These are phyloP conservation scores for Rhizophagus prolifer DNA, from an alignment of 192 early-diverging fungal genomes.

Conservation along the genomic window DNA sequence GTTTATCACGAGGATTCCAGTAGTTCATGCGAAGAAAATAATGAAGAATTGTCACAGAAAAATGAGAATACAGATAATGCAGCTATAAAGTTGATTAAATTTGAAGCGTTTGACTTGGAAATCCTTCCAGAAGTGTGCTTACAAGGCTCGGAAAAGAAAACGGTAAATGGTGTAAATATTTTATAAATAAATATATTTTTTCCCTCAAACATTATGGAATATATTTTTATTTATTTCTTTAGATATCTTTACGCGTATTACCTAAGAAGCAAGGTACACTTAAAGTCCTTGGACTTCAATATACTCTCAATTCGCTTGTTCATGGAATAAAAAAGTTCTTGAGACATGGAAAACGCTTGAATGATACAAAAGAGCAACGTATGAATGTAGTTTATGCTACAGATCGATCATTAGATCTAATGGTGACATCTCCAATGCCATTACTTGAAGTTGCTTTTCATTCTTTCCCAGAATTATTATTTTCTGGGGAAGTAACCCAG, in stretches of 20 bases:
- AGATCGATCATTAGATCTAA: slow-evolving; percentile 69
- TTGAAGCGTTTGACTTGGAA: slow-evolving; percentile 63
- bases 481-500: slow-evolving; percentile 80
- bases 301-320: slow-evolving; percentile 74
- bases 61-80: neutral
- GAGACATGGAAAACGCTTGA: slow-evolving; percentile 68
- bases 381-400: slow-evolving; percentile 59
- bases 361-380: slow-evolving; percentile 74
- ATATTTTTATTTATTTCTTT: neutral
- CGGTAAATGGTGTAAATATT: slow-evolving; percentile 34
- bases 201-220: neutral
- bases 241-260: slow-evolving; percentile 68
- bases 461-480: slow-evolving; percentile 71
- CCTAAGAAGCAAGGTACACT: slow-evolving; percentile 77
- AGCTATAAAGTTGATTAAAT: slow-evolving; percentile 33
- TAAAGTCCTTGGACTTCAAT: slow-evolving; percentile 71
- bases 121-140: slow-evolving; percentile 49
- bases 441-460: slow-evolving; percentile 77
- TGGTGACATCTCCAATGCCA: slow-evolving; percentile 80
- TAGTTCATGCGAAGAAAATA: slow-evolving; percentile 38
- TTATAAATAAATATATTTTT: neutral
- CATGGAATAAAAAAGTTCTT: slow-evolving; percentile 67
- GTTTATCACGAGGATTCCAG: slow-evolving; percentile 30
- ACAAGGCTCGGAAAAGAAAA: slow-evolving; percentile 48
- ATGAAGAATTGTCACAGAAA: slow-evolving; percentile 35